Percentiles rank a stretch among this genome's conserved stretches.
phyloP scores from a whole-genome alignment of 495 filamentous ascomycete species.

The Trypethelium eluteriae region DNA sequence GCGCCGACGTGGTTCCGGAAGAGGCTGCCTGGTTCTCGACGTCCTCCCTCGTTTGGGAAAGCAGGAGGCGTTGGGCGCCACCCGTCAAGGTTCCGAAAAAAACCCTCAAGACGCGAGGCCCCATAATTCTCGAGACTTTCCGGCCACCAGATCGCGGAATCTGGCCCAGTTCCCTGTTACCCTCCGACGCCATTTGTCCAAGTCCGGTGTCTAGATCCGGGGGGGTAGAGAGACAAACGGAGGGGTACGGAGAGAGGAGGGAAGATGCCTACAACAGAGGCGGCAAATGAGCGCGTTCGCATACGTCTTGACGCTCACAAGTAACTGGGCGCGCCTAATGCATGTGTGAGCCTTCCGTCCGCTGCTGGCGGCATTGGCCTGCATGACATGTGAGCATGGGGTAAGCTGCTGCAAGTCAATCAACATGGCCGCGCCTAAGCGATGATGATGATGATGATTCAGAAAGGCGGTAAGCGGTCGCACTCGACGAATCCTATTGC shows the following conservation, averaged over 20 bases:
- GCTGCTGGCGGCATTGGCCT: not conserved
- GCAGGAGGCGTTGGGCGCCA: not conserved
- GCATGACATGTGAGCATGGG: conserved; percentile 11
- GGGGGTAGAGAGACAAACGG: not conserved
- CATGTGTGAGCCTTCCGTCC: conserved; percentile 10
- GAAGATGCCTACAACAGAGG: not conserved
- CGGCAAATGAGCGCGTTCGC: not conserved
- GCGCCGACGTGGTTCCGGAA: not conserved
- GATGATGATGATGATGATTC: conserved; percentile 16
- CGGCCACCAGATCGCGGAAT: not conserved
- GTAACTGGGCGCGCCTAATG: not conserved
- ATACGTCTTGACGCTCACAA: not conserved
- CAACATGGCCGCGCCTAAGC: not conserved
- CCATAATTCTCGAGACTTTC: not conserved
- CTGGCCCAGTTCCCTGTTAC: not conserved
- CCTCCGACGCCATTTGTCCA: not conserved
- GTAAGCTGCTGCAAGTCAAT: conserved; percentile 10
- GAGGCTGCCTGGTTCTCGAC: not conserved
- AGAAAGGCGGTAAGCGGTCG: conserved; percentile 9
- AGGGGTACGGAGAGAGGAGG: not conserved
- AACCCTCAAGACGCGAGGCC: not conserved
- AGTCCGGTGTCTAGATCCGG: not conserved
- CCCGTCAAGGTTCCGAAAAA: conserved; percentile 3
- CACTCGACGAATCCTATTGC: not conserved
- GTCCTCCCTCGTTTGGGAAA: not conserved